Base-by-base conservation (phyloP, 768 basidiomycete genomes). In the Pisolithus sp. region DNA sequence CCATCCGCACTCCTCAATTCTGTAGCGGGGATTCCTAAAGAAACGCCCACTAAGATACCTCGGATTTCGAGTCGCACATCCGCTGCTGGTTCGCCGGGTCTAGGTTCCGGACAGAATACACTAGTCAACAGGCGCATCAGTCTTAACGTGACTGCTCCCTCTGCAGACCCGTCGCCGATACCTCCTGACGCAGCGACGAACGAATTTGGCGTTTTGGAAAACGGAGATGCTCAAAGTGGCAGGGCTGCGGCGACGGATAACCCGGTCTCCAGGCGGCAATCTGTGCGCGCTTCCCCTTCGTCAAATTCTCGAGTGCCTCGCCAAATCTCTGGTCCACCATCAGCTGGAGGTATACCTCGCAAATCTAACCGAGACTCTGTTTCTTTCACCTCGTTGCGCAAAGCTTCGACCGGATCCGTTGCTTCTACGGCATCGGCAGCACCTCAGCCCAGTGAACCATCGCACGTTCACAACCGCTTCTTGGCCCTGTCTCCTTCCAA, bases 31-130 rank as follows among this genome's bases (percentile, higher is more conserved):
- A 68, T 83, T 51, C 65, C 79, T 5, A 92, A 92, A 68, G 90
- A 91, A 63, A 92, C 92, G 0, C 91, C 91, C 3, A 94, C 91
- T 18, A 93, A 92, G 73, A 94, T 93, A 60, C 91, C 91, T 44
- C 87, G 91, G 23, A 93, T 94, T 38, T 86, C 89, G n/a, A 89
- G 89, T 62, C 80, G 86, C 31, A 83, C 85, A 2, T 88, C 90
- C 5, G 81, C 86, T 9, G 78, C 77, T 48, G 77, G 80, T 44
- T 89, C 89, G 7, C 90, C 90, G 13, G 78, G 85, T 40, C 66
- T 81, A 50, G 83, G 83, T 58, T 72, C 74, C n/a, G 75, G 80
- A 17, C 65, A 66, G 48, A 66, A 66, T 28, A 72, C 75, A 17
- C 66, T 79, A 48, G 72, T 77, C 8, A 76, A 73, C 53, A 81